Conservation (phyloP, 2,329 filamentous ascomycete species). For the Cadophora malorum region DNA sequence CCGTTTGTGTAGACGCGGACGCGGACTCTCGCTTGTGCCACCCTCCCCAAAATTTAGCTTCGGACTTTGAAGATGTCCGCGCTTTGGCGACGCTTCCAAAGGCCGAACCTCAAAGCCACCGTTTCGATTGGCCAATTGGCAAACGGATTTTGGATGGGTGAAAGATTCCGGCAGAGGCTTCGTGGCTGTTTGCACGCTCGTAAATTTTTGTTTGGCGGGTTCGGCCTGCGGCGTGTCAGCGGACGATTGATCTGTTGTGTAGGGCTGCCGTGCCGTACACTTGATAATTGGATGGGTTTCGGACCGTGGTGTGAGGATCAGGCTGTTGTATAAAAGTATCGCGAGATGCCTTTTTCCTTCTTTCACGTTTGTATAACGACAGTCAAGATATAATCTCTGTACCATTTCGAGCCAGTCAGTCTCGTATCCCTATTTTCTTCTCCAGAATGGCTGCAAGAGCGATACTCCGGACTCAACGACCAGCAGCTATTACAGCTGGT, state of each 20-base stretch:
- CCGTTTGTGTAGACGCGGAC: not conserved
- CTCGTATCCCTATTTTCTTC: not conserved
- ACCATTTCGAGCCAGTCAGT: not conserved
- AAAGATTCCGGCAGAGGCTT: not conserved
- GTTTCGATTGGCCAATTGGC: not conserved
- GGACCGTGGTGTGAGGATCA: not conserved
- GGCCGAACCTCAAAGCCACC: too few relatives aligned
- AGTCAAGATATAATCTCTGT: not conserved
- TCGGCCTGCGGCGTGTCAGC: too few relatives aligned
- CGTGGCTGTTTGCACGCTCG: not conserved
- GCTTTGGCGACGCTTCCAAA: not conserved
- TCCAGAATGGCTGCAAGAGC: constrained; percentile 11
- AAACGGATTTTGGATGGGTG: not conserved
- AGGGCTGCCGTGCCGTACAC: not conserved
- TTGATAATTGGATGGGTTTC: not conserved
- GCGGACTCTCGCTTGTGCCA: not conserved
- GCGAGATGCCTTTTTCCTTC: not conserved
- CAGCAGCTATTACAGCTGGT: constrained; percentile 10
- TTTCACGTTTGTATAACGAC: not conserved
- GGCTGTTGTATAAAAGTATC: not conserved
- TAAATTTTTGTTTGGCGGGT: not conserved
- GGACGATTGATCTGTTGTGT: too few relatives aligned
- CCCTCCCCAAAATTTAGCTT: not conserved
- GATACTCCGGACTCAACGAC: not conserved
- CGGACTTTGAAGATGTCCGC: not conserved